Conservation (phyloP, 2,329 filamentous ascomycete species). For the Aureobasidium namibiae region DNA sequence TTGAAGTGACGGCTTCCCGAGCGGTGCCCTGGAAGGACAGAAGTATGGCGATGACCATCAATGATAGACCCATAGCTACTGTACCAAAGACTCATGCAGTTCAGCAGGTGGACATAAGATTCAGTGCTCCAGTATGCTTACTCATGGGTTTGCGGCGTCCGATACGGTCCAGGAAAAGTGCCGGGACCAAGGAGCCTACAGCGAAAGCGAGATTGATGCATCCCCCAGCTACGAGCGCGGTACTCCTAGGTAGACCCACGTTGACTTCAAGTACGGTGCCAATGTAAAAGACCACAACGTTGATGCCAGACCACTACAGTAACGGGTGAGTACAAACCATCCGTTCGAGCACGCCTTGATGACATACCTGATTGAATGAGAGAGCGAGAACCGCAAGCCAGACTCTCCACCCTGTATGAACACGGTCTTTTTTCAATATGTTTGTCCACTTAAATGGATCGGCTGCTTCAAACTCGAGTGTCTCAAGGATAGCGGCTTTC, state of each 20-base stretch:
- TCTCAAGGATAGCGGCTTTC: conserved; percentile 25
- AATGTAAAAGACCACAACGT: conserved; percentile 34
- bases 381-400: conserved; percentile 29
- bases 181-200: conserved; percentile 35
- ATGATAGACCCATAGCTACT: conserved; percentile 23
- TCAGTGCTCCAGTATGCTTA: background rate
- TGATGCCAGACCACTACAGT: conserved; percentile 22
- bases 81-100: conserved; percentile 16
- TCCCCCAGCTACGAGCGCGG: conserved; percentile 37
- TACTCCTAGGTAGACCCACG: conserved; percentile 34
- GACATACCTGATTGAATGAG: conserved; percentile 33
- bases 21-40: conserved; percentile 32
- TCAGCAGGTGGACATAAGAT: too few species aligned
- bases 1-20: conserved; percentile 31
- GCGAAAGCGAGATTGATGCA: conserved; percentile 28
- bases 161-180: conserved; percentile 34
- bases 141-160: conserved; percentile 23
- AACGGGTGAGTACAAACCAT: too few species aligned
- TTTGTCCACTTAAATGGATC: conserved; percentile 25
- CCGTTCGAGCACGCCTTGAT: too few species aligned
- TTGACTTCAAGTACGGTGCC: conserved; percentile 36
- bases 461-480: conserved; percentile 27
- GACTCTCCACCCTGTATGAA: conserved; percentile 29
- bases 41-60: conserved; percentile 29
- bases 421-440: conserved; percentile 27